phyloP scores from a whole-genome alignment of 2,329 filamentous ascomycete genomes.

The Aspergillus sp. region DNA sequence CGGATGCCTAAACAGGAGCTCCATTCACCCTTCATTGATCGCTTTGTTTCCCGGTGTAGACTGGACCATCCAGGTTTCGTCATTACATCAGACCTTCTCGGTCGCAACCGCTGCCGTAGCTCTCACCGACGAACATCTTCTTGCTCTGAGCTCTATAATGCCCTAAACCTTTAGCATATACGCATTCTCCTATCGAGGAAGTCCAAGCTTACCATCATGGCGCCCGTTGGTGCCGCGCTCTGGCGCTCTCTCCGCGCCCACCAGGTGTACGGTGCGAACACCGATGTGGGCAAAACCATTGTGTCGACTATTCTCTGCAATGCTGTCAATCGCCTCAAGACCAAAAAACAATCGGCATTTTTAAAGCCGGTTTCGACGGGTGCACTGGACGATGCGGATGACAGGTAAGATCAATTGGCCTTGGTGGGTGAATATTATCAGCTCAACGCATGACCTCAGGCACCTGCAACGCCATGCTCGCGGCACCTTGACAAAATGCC shows the following conservation, averaged over 20 bases:
- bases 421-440: neutral
- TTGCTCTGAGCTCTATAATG: neutral
- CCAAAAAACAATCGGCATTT: slow-evolving; percentile 57
- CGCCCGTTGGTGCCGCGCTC: slow-evolving; percentile 59
- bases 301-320: slow-evolving; percentile 71
- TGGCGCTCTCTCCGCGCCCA: slow-evolving; percentile 69
- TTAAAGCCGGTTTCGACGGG: slow-evolving; percentile 84
- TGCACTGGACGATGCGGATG: slow-evolving; percentile 66
- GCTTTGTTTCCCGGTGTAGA: neutral
- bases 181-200: neutral
- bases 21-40: neutral
- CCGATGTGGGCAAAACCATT: slow-evolving; percentile 81
- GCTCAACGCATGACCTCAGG: slow-evolving; percentile 26
- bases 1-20: neutral
- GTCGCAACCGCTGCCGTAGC: neutral
- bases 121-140: neutral
- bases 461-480: slow-evolving; percentile 63
- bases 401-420: slow-evolving; percentile 51
- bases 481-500: slow-evolving; percentile 57
- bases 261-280: slow-evolving; percentile 82
- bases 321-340: slow-evolving; percentile 50
- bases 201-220: slow-evolving; percentile 29
- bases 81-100: neutral
- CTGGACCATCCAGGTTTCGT: neutral
- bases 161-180: neutral